phyloP scores from a whole-genome alignment of 352 stramenopile genomes.

The Pythium dissotocum region DNA sequence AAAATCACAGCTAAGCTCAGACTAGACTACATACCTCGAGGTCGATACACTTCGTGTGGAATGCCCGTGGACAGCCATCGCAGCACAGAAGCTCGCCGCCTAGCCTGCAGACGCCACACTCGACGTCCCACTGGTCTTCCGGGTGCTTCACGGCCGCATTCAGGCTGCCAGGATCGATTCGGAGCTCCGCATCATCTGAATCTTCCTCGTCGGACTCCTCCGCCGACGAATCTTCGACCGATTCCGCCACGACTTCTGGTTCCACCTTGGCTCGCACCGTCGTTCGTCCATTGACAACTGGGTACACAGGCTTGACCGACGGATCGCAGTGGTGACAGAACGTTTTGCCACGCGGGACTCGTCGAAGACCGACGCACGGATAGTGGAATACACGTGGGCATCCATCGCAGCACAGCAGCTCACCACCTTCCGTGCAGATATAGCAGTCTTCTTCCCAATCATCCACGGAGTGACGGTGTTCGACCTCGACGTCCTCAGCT shows the following conservation, averaged over 20 bases:
- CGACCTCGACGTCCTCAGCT: conserved; percentile 35
- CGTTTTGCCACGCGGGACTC: conserved; percentile 81
- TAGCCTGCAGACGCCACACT: conserved; percentile 87
- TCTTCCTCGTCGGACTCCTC: conserved; percentile 11
- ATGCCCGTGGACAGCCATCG: conserved; percentile 90
- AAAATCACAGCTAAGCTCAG: not conserved
- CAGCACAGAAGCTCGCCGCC: conserved; percentile 90
- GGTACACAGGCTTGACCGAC: conserved; percentile 67
- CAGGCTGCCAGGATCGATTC: conserved; percentile 20
- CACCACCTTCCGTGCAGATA: conserved; percentile 82
- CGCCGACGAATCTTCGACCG: conserved; percentile 10
- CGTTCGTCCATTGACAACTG: conserved; percentile 21
- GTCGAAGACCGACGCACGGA: conserved; percentile 77
- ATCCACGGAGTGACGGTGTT: conserved; percentile 54
- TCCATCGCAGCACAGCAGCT: conserved; percentile 89
- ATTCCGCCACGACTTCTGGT: conserved; percentile 14
- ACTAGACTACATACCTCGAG: conserved; percentile 35
- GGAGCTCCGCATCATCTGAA: conserved; percentile 21
- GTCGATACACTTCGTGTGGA: conserved; percentile 88
- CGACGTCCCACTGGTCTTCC: conserved; percentile 85
- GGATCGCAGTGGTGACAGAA: conserved; percentile 82
- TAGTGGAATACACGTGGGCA: conserved; percentile 93
- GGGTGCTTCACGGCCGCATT: conserved; percentile 38
- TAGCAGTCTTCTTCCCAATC: conserved; percentile 91
- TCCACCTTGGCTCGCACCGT: conserved; percentile 16